A percentile compares a stretch with the other conserved stretches of the same genome.
phyloP scores from a whole-genome alignment of 2,329 filamentous ascomycete genomes.

The Alternaria novae-zelandiae region DNA sequence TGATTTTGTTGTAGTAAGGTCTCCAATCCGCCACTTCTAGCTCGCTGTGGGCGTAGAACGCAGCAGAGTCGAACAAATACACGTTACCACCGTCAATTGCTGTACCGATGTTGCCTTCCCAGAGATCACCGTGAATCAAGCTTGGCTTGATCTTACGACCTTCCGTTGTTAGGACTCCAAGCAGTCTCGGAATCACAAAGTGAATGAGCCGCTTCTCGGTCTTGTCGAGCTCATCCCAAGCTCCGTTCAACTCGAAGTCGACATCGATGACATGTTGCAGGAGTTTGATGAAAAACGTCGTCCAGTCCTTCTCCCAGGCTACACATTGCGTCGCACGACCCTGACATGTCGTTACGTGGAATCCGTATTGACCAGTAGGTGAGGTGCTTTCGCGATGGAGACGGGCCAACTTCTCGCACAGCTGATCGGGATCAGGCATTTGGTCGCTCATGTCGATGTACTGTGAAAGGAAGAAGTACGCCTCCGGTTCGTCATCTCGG shows the following conservation, averaged over 20 bases:
- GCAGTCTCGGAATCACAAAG: not conserved
- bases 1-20: not conserved
- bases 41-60: not conserved
- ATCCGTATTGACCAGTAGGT: not conserved
- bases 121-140: not conserved
- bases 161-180: not conserved
- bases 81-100: not conserved
- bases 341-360: not conserved
- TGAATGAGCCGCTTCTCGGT: not conserved
- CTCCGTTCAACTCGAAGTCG: not conserved
- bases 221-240: not conserved
- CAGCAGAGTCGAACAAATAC: not conserved
- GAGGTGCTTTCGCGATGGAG: not conserved
- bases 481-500: not conserved
- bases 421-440: not conserved
- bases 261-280: not conserved
- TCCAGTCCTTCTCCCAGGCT: not conserved
- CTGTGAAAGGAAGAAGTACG: not conserved
- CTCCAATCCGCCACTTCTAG: not conserved
- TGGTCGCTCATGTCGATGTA: not conserved
- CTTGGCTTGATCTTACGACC: not conserved
- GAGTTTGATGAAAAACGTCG: not conserved
- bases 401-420: not conserved
- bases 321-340: not conserved
- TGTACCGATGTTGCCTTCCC: not conserved